Percentiles rank a stretch among this genome's conserved stretches.
Evolutionary conservation across 176 grass and related monocot species (phyloP).

Genomic region (Lolium multiflorum): DNA sequence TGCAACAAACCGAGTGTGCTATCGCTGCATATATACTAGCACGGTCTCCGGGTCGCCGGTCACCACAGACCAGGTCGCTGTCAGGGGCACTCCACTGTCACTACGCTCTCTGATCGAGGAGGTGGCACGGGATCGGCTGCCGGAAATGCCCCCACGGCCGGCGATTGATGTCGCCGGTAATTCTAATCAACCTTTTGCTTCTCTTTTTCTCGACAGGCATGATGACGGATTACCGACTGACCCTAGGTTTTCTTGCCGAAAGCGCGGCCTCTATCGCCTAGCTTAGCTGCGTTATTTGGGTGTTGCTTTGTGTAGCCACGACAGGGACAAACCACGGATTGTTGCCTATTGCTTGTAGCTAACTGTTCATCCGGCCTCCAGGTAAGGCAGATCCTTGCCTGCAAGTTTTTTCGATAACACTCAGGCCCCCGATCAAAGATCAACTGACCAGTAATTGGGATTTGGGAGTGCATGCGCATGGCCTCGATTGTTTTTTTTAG

Average conservation of each 20-base stretch:
- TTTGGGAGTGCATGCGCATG: neutral
- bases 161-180: slow-evolving; percentile 38
- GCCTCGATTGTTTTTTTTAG: neutral
- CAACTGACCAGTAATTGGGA: neutral
- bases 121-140: slow-evolving; percentile 5
- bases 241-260: slow-evolving; percentile 62
- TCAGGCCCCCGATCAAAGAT: neutral
- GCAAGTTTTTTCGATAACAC: neutral
- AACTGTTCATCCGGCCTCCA: neutral
- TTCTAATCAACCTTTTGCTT: slow-evolving; percentile 17
- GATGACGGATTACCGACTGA: slow-evolving; percentile 61
- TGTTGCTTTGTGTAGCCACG: slow-evolving; percentile 58
- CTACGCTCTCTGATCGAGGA: slow-evolving; percentile 7
- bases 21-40: slow-evolving; percentile 44
- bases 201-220: slow-evolving; percentile 42
- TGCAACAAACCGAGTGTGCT: slow-evolving; percentile 35
- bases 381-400: neutral
- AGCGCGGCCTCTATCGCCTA: slow-evolving; percentile 46
- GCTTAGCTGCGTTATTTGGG: slow-evolving; percentile 36
- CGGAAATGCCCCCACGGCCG: slow-evolving; percentile 41
- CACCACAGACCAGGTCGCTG: slow-evolving; percentile 35
- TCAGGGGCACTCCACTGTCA: slow-evolving; percentile 59
- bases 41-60: slow-evolving; percentile 8
- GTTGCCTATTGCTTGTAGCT: slow-evolving; percentile 22
- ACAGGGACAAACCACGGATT: slow-evolving; percentile 48